phyloP scores from a whole-genome alignment of 805 yeast species.

The Isabelozyma gotoi region DNA sequence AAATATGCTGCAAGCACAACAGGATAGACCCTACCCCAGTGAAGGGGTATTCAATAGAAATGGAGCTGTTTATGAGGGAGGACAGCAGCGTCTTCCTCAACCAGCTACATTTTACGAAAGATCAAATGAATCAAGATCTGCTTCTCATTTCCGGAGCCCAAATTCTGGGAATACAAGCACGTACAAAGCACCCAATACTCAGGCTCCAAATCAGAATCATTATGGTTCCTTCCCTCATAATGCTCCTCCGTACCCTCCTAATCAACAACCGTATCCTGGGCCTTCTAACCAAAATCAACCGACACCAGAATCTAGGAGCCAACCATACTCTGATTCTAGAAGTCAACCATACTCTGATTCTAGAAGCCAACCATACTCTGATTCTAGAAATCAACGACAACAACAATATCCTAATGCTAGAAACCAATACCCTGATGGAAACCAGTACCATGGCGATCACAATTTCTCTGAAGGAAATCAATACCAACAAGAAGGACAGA shows the following conservation, averaged over 20 bases:
- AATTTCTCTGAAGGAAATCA: too few species aligned
- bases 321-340: too few species aligned
- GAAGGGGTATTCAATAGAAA: not conserved
- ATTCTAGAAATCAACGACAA: too few species aligned
- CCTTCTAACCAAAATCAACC: too few species aligned
- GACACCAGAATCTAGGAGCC: too few species aligned
- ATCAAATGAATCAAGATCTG: not conserved
- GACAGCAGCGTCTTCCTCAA: slow-evolving; percentile 3
- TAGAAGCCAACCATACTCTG: too few species aligned
- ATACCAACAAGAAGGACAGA: too few species aligned
- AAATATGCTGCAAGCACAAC: not conserved
- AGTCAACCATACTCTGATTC: too few species aligned
- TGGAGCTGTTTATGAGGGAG: not conserved
- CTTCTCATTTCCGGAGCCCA: not conserved
- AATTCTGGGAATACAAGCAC: not conserved
- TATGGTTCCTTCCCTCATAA: too few species aligned
- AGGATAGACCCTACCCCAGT: not conserved
- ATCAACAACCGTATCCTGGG: not conserved
- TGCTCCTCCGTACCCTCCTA: not conserved
- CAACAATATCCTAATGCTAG: not conserved
- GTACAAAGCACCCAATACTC: not conserved
- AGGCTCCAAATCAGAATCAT: not conserved
- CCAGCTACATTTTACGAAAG: not conserved
- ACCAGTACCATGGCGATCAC: too few species aligned
- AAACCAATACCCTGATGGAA: not conserved